phyloP scores from a whole-genome alignment of 352 stramenopile genomes.

The Globisporangium apiculatum region DNA sequence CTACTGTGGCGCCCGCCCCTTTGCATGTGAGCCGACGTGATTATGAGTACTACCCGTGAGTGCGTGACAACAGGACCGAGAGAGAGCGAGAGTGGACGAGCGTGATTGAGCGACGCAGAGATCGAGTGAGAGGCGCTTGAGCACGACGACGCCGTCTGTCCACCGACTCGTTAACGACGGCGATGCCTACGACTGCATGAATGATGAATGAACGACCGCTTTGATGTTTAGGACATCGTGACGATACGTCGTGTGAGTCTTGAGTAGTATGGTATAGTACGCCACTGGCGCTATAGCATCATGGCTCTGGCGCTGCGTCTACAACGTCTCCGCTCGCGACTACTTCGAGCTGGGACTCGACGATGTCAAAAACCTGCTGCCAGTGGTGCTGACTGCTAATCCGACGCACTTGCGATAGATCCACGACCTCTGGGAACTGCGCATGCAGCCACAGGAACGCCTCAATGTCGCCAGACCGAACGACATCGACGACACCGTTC shows the following conservation, averaged over 20 bases:
- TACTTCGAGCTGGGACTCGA: not conserved
- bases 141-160: not conserved
- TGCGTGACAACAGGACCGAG: not conserved
- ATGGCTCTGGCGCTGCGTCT: too few relatives aligned
- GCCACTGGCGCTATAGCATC: too few relatives aligned
- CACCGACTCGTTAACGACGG: too few relatives aligned
- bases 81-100: not conserved
- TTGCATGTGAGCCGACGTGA: constrained; percentile 3
- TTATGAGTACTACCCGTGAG: not conserved
- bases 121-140: not conserved
- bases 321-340: too few relatives aligned
- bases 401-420: not conserved
- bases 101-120: not conserved
- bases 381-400: constrained; percentile 2
- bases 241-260: too few relatives aligned
- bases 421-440: not conserved
- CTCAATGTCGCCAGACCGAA: not conserved
- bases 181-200: too few relatives aligned
- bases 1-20: not conserved
- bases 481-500: not conserved
- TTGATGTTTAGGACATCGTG: too few relatives aligned
- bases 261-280: too few relatives aligned
- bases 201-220: too few relatives aligned
- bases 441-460: constrained; percentile 5
- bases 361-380: not conserved